phyloP scores from a whole-genome alignment of 768 basidiomycete genomes.

The Suillus hirtellus region DNA sequence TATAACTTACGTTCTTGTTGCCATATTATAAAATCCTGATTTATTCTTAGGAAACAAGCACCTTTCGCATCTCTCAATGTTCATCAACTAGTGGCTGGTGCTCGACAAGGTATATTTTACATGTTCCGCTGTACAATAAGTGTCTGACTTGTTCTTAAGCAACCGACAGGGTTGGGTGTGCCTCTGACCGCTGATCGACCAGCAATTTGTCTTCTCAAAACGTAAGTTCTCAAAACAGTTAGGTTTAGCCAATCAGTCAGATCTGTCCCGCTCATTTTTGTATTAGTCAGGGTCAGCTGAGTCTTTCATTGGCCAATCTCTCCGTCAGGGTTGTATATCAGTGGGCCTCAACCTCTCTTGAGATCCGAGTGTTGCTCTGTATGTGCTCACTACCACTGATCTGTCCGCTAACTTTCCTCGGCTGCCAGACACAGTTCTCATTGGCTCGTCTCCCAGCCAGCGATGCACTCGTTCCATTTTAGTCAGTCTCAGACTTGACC shows the following conservation, averaged over 20 bases:
- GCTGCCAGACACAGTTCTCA: not conserved
- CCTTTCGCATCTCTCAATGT: not conserved
- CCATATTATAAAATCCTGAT: not conserved
- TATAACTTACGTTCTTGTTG: not conserved
- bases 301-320: not conserved
- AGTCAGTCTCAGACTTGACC: not conserved
- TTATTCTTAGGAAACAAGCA: not conserved
- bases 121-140: not conserved
- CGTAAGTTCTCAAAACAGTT: not conserved
- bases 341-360: not conserved
- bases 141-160: not conserved
- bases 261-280: not conserved
- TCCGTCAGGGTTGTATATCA: not conserved
- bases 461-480: not conserved
- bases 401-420: not conserved
- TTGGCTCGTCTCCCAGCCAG: not conserved
- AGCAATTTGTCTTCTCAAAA: conserved; percentile 1
- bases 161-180: not conserved
- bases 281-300: not conserved
- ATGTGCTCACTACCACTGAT: not conserved
- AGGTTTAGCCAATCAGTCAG: not conserved
- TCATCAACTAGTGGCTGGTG: not conserved
- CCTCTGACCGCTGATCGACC: not conserved
- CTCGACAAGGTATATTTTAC: not conserved
- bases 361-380: not conserved